Conservation (phyloP, 306 rosid genomes). For the Cucumis hystrix region DNA sequence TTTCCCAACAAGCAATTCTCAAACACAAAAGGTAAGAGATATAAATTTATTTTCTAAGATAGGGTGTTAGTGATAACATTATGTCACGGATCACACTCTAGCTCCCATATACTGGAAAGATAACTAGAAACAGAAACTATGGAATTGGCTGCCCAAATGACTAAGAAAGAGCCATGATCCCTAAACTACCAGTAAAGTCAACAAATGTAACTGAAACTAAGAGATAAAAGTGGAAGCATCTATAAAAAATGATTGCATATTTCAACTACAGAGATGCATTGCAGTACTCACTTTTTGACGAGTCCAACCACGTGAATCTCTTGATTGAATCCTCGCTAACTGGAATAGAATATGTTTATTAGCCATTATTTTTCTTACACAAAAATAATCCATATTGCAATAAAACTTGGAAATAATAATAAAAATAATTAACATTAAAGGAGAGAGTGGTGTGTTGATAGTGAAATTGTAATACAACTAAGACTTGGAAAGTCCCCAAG, state of each 20-base stretch:
- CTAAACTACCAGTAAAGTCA: background rate
- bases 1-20: background rate
- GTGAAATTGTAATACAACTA: background rate
- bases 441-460: background rate
- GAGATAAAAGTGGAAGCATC: background rate
- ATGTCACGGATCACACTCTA: background rate
- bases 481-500: background rate
- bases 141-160: background rate
- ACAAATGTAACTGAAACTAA: background rate
- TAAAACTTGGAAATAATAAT: no score
- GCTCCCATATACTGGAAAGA: background rate
- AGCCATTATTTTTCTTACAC: background rate
- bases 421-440: background rate
- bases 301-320: slow-evolving; percentile 70
- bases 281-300: slow-evolving; percentile 74
- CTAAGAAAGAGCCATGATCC: background rate
- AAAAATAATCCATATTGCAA: background rate
- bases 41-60: background rate
- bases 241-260: background rate
- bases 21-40: background rate
- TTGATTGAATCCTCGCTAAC: slow-evolving; percentile 59
- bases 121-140: background rate
- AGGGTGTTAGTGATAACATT: background rate
- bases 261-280: background rate
- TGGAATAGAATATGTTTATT: slow-evolving; percentile 20